Base-by-base conservation (phyloP, 1,284 basidiomycete genomes). In the Puccinia coronata region DNA sequence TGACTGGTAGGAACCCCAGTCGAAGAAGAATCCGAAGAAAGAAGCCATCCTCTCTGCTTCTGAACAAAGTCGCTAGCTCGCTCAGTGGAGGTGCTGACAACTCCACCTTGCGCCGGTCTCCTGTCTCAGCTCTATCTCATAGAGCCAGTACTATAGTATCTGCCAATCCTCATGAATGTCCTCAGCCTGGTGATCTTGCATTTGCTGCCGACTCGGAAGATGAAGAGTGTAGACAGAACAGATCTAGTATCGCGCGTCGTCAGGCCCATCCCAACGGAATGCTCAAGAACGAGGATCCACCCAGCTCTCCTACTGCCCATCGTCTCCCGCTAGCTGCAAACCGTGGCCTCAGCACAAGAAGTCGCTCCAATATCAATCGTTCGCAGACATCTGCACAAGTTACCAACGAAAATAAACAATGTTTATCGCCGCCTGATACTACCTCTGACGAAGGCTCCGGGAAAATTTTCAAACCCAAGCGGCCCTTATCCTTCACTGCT, bases 121-220 rank as follows among this genome's bases (percentile, higher is more conserved):
- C 70, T n/a, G 55, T 28, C 49, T 41, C 76, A 20, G 65, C 53
- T n/a, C 9, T 57, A 41, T 41, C 39, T 23, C 65, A 65, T 12
- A 57, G 51, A 57, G 28, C 65, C 36, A 79, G 63, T 55, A 41
- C 57, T 6, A 9, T 36, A n/a, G 49, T n/a, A 23, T 79, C 77
- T 31, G 31, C 20, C n/a, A 39, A 41, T 70, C n/a, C 43, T n/a
- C 31, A 2, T 16, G 47, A n/a, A 12, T 28, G 53, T 25, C 23
- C 57, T 53, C 70, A 74, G 36, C 25, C 34, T 31, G 55, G 55
- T 9, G 79, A 74, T n/a, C 55, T 81, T 18, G 79, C 79, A 16
- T 81, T 81, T 31, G 79, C 79, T 39, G 79, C 43, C 25, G 79
- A 81, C n/a, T 81, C 79, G 34, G 79, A 74, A 25, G 79, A 74